Conservation (phyloP, 2,329 filamentous ascomycete species). For the Phoma sp. region DNA sequence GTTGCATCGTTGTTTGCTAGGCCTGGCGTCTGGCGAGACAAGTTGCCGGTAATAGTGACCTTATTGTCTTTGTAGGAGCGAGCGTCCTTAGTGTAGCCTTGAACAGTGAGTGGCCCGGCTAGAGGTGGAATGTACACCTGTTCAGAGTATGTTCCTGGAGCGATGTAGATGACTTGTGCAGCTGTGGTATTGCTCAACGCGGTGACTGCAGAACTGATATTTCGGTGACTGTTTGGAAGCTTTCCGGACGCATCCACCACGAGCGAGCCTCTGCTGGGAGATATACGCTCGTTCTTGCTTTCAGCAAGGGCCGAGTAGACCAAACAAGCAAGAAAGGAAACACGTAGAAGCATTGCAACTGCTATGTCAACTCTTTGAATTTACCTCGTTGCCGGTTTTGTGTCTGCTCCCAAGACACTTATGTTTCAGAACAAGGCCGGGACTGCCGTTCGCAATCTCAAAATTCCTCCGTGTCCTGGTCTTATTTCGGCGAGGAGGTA, state of each 20-base stretch:
- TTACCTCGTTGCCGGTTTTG: background rate
- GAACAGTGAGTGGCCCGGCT: constrained; percentile 58
- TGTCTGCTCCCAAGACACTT: background rate
- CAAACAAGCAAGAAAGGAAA: background rate
- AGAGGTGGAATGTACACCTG: constrained; percentile 60
- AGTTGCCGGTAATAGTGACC: constrained; percentile 58
- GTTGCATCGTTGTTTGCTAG: constrained; percentile 58
- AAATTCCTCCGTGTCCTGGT: constrained; percentile 9
- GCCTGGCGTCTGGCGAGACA: constrained; percentile 41
- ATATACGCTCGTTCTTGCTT: constrained; percentile 21
- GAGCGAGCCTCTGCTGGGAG: constrained; percentile 20
- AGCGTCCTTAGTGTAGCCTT: constrained; percentile 63
- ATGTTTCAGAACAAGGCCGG: background rate
- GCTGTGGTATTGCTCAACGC: constrained; percentile 18
- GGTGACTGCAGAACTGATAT: constrained; percentile 24
- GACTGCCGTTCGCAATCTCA: background rate
- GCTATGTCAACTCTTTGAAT: background rate
- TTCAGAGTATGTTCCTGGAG: constrained; percentile 63
- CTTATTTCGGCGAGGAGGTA: background rate
- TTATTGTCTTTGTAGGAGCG: constrained; percentile 60
- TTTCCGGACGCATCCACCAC: constrained; percentile 26
- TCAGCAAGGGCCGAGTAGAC: background rate
- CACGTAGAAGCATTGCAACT: background rate
- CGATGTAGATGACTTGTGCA: constrained; percentile 60
- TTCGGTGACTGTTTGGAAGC: constrained; percentile 21